phyloP scores from a whole-genome alignment of 2,329 filamentous ascomycete genomes.

The Aspergillus floridensis region DNA sequence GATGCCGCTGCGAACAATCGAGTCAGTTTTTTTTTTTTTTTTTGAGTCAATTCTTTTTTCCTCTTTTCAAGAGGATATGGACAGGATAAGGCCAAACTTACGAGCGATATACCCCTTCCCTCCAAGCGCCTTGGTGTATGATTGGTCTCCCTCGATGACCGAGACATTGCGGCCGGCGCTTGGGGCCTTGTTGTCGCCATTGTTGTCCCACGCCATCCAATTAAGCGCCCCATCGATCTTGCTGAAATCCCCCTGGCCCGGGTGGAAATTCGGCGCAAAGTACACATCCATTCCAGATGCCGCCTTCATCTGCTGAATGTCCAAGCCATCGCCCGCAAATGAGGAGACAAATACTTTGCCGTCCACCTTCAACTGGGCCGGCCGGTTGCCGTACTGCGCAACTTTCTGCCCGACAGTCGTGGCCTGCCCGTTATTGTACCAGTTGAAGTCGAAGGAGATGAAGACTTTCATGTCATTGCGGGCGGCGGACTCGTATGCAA shows the following conservation, averaged over 20 bases:
- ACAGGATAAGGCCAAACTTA: constrained; percentile 19
- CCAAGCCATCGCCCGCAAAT: constrained; percentile 51
- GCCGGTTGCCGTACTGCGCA: constrained; percentile 43
- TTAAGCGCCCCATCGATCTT: constrained; percentile 44
- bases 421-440: constrained; percentile 41
- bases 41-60: too few relatives aligned
- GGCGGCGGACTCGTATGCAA: constrained; percentile 51
- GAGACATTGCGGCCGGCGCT: constrained; percentile 39
- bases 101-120: constrained; percentile 52
- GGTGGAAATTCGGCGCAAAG: constrained; percentile 53
- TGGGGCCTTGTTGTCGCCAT: constrained; percentile 51
- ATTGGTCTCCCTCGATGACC: constrained; percentile 40
- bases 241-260: constrained; percentile 38
- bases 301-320: constrained; percentile 42
- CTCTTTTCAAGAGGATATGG: too few relatives aligned
- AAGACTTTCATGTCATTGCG: constrained; percentile 53
- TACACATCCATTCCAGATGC: constrained; percentile 48
- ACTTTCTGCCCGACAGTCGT: constrained; percentile 47
- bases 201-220: constrained; percentile 47
- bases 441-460: constrained; percentile 58
- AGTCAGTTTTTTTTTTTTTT: background rate
- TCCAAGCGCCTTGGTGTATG: constrained; percentile 32
- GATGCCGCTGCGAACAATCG: constrained; percentile 36
- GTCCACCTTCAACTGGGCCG: constrained; percentile 52
- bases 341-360: constrained; percentile 54